Percentiles rank a stretch among this genome's conserved stretches.
These are phyloP conservation scores for Ceriops decandra DNA, from an alignment of 345 rosid genomes.

Conservation along the genomic window DNA sequence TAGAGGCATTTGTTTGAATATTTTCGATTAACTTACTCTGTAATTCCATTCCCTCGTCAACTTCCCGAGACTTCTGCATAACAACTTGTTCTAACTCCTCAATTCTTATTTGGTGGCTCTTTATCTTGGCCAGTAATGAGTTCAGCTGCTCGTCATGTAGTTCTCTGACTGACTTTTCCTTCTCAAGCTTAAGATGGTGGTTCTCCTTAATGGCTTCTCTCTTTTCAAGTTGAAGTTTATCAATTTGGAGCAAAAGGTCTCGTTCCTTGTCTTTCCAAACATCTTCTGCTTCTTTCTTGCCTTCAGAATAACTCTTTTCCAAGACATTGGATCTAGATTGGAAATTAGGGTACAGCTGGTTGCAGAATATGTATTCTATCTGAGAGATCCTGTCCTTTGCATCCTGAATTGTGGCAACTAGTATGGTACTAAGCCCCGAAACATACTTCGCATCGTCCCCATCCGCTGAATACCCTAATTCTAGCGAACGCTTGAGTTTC, in stretches of 20 bases:
- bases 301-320: conserved; percentile 48
- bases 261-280: conserved; percentile 56
- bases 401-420: conserved; percentile 89
- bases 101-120: conserved; percentile 29
- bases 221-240: conserved; percentile 51
- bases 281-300: conserved; percentile 49
- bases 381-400: conserved; percentile 86
- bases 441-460: conserved; percentile 45
- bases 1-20: conserved; percentile 38
- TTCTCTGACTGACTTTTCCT: conserved; percentile 30
- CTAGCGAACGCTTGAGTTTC: conserved; percentile 1
- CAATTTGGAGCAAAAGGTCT: conserved; percentile 36
- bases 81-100: conserved; percentile 35
- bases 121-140: conserved; percentile 21
- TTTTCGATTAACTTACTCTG: conserved; percentile 35
- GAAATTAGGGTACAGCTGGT: conserved; percentile 70
- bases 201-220: conserved; percentile 38
- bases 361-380: conserved; percentile 85
- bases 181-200: conserved; percentile 37
- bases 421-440: conserved; percentile 60
- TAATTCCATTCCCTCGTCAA: conserved; percentile 45
- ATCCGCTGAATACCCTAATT: conserved; percentile 33
- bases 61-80: conserved; percentile 38
- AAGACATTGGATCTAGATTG: conserved; percentile 51
- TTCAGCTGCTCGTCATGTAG: conserved; percentile 18